Base-by-base conservation (phyloP, 257 asterid genomes). In the Ligustrum vulgare region DNA sequence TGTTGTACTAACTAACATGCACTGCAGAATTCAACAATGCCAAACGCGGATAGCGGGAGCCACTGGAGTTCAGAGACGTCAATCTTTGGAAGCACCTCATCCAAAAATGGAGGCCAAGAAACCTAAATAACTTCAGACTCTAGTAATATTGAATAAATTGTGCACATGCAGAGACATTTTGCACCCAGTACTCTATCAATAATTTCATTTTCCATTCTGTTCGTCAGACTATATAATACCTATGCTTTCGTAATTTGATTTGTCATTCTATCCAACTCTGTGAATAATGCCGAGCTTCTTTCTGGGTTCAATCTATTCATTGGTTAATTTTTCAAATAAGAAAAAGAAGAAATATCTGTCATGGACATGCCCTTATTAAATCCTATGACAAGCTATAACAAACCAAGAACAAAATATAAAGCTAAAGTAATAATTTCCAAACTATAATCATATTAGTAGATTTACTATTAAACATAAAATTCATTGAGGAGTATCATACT, bases 1-100 rank as follows among this genome's bases (percentile, higher is more conserved):
- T 18, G 6, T 51, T 15, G 62, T 51, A 51, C 2, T 51, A 3
- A 2, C 7, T 51, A 23, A 51, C 23, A 18, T 10, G 62, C 16
- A 66, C 18, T 71, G 81, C 79, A 86, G 90, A 83, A 73, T 56
- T 56, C 69, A 2, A 70, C 18, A 34, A 73, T 3, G 33, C 66
- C 69, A 34, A 75, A 65, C 41, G 2, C 51, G 77, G 79, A 81
- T 7, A 67, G 51, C 69, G 41, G 65, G 79, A 79, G 83, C 78
- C 77, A 7, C 3, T 51, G 62, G 62, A 51, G 62, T 51, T 51
- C 62, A 18, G 62, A 51, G 62, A 18, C 62, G 6, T 51, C 62
- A 51, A 51, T 15, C 62, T 51, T 51, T 51, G 62, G 8, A 51
- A 51, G 62, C 62, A 18, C 18, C 62, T 51, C 62, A 16, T 51